These are phyloP conservation scores for Hypomontagnella submonticulosa DNA, from an alignment of 495 filamentous ascomycete genomes.

Conservation along the genomic window DNA sequence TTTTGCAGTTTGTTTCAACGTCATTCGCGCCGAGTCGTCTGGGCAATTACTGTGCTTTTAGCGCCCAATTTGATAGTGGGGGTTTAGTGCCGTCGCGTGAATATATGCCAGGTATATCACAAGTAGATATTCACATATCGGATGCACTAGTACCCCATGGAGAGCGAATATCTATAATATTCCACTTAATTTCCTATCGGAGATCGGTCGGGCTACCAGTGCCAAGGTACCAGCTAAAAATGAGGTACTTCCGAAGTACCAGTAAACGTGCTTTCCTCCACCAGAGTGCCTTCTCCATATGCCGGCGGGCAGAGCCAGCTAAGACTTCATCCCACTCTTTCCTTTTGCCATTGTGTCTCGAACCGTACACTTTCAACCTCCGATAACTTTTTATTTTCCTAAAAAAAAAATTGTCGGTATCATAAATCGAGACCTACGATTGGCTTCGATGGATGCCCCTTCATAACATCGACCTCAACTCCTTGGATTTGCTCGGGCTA, in stretches of 20 bases:
- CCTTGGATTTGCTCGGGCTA: constrained; percentile 1
- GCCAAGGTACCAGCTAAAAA: constrained; percentile 1
- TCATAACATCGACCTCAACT: neutral
- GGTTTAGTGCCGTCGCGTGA: constrained; percentile 13
- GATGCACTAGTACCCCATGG: neutral
- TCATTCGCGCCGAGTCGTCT: no score
- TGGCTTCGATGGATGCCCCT: constrained; percentile 4
- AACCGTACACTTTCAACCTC: constrained; percentile 13
- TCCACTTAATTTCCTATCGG: neutral
- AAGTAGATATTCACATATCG: no score
- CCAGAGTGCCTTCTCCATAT: constrained; percentile 20
- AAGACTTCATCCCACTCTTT: constrained; percentile 32
- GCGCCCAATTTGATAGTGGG: no score
- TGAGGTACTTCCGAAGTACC: constrained; percentile 8
- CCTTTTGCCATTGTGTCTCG: constrained; percentile 7
- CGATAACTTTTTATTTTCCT: neutral
- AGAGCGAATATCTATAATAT: neutral
- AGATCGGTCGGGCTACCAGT: no score
- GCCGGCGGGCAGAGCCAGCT: neutral
- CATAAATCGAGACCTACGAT: neutral
- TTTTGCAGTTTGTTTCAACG: no score
- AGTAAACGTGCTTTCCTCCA: constrained; percentile 18
- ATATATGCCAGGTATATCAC: constrained; percentile 1
- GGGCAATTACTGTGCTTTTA: no score
- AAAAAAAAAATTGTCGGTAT: neutral